A percentile compares a stretch with the other conserved stretches of the same genome.
Evolutionary conservation across 2,329 filamentous ascomycete species (phyloP).

Genomic region (Hortaea werneckii): DNA sequence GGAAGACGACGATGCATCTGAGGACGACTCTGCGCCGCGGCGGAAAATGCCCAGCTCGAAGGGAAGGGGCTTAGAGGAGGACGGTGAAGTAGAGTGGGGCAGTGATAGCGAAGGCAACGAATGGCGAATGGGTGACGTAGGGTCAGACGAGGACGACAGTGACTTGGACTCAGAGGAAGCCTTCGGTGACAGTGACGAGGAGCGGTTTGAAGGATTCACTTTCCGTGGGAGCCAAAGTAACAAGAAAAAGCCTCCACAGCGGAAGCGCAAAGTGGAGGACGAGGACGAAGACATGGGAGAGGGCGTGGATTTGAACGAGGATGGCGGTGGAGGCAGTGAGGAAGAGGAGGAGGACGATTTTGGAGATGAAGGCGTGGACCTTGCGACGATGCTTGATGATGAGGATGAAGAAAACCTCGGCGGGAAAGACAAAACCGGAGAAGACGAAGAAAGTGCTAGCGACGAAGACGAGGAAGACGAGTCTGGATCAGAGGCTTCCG

Average conservation of each 20-base stretch:
- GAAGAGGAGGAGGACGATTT: slow-evolving; percentile 49
- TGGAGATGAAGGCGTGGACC: slow-evolving; percentile 53
- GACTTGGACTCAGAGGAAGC: slow-evolving; percentile 70
- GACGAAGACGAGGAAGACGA: slow-evolving; percentile 23
- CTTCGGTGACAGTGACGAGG: slow-evolving; percentile 80
- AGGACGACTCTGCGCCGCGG: slow-evolving; percentile 26
- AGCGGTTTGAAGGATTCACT: slow-evolving; percentile 67
- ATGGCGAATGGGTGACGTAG: slow-evolving; percentile 63
- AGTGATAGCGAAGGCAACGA: slow-evolving; percentile 79
- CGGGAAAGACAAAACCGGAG: slow-evolving; percentile 4
- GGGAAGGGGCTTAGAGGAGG: slow-evolving; percentile 15
- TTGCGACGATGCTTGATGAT: slow-evolving; percentile 52
- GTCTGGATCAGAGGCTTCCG: slow-evolving; percentile 46
- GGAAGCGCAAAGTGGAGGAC: slow-evolving; percentile 29
- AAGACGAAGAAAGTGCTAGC: slow-evolving; percentile 22
- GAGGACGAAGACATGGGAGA: slow-evolving; percentile 17
- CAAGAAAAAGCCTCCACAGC: slow-evolving; percentile 32
- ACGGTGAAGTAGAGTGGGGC: slow-evolving; percentile 51
- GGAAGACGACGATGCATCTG: slow-evolving; percentile 38
- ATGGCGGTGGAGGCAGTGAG: slow-evolving; percentile 29
- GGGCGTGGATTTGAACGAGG: slow-evolving; percentile 42
- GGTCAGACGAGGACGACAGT: slow-evolving; percentile 56
- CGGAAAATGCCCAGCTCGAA: slow-evolving; percentile 18
- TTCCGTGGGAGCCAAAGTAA: slow-evolving; percentile 49
- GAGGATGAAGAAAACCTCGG: slow-evolving; percentile 33